Evolutionary conservation across 1,284 basidiomycete genomes (phyloP), one percentile per base, ranked within the genome.

Genomic region (Coriolopsis trogii): DNA sequence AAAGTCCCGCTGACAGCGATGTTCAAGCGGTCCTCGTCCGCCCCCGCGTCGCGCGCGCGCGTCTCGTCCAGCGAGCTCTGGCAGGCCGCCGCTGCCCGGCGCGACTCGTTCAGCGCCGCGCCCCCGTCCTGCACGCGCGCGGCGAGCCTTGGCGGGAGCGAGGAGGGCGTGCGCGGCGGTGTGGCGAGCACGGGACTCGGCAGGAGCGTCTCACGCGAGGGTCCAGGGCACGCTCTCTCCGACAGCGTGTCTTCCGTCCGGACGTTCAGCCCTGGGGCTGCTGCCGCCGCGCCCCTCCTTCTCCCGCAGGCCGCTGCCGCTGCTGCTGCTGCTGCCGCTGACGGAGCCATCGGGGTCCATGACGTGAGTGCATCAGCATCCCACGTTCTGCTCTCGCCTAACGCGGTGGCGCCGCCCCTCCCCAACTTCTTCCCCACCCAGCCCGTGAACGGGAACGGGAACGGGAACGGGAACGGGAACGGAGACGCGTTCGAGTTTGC

Each of bases 11-110:
- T 83, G 40, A 82, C 80, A 6, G 71, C 78, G 30, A 81, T 84
- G 79, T 81, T 79, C 69, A 80, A 74, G 62, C 80, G 83, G 41
- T 81, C 81, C 15, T 68, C 79, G 2, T 84, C 83, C 26, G 79
- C 75, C 3, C 79, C 82, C 26, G 75, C 74, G 2, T 60, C 69
- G 46, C 73, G 65, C 49, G 51, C 58, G n/a, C 63, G 63, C 25
- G 49, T 46, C 41, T 39, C 49, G n/a, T 34, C 41, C 34, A 44
- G 49, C 26, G 44, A 54, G 16, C 37, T 45, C 34, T 29, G 41
- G n/a, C 24, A 34, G 18, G 26, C 52, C 41, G 42, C 41, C 24
- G 44, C 33, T 10, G 46, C 53, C 33, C 46, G 61, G 9, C 54
- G 59, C n/a, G 44, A 51, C 33, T 59, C 54, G 26, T 50, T 59